Percentiles rank a stretch among this genome's conserved stretches.
Evolutionary conservation across 2,329 filamentous ascomycete species (phyloP).

Genomic region (Dothistroma septosporum): DNA sequence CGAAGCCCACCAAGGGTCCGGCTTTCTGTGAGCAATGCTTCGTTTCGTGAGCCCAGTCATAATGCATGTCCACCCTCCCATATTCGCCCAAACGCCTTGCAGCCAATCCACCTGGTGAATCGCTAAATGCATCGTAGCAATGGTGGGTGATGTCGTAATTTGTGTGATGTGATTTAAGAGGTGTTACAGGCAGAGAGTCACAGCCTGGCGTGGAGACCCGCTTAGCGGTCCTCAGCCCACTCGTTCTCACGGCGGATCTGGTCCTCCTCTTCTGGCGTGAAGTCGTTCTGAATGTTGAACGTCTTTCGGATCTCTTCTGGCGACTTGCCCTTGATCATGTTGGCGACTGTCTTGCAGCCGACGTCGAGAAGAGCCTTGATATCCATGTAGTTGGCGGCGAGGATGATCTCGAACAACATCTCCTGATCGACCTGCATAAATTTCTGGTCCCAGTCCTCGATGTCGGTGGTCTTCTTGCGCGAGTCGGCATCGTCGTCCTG

Average conservation of each 20-base stretch:
- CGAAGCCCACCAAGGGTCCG: slow-evolving; percentile 1
- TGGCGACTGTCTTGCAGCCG: slow-evolving; percentile 98
- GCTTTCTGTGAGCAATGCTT: slow-evolving; percentile 5
- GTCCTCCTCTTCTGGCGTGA: slow-evolving; percentile 97
- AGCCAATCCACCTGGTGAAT: slow-evolving; percentile 6
- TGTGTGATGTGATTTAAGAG: neutral
- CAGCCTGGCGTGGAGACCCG: neutral
- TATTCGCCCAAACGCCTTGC: slow-evolving; percentile 12
- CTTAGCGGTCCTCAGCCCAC: slow-evolving; percentile 43
- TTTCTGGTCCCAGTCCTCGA: slow-evolving; percentile 99
- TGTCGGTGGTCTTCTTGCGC: slow-evolving; percentile 97
- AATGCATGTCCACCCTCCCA: neutral
- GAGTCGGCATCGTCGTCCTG: slow-evolving; percentile 88
- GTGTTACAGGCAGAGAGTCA: too few relatives aligned
- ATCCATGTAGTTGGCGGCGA: slow-evolving; percentile 96
- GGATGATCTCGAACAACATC: slow-evolving; percentile 99
- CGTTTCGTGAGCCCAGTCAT: neutral
- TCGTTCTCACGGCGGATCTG: slow-evolving; percentile 65
- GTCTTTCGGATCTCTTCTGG: slow-evolving; percentile 99
- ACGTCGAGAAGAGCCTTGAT: slow-evolving; percentile 98
- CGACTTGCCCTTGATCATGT: slow-evolving; percentile 99
- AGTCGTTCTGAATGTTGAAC: slow-evolving; percentile 99
- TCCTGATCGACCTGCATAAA: slow-evolving; percentile 99
- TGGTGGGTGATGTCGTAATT: slow-evolving; percentile 3
- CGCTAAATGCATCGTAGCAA: slow-evolving; percentile 14